Evolutionary conservation across 2,329 filamentous ascomycete genomes (phyloP).

Genomic region (Calonectria hawksworthii): DNA sequence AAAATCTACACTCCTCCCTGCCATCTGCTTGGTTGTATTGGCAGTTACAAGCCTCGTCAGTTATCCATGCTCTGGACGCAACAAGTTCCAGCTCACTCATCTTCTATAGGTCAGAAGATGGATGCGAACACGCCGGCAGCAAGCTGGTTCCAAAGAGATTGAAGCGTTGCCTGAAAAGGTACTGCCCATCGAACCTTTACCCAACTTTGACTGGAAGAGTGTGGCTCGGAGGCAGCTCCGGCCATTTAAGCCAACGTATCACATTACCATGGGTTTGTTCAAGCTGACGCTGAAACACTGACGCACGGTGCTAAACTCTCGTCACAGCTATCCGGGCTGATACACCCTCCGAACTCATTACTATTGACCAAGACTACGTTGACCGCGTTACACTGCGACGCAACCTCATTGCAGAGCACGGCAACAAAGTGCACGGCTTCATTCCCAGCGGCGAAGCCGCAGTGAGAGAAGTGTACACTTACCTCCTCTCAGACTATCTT

Average conservation of each 20-base stretch:
- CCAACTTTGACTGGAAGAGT: conserved; percentile 56
- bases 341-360: conserved; percentile 64
- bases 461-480: conserved; percentile 64
- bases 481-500: conserved; percentile 62
- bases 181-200: conserved; percentile 40
- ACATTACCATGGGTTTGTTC: conserved; percentile 67
- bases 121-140: conserved; percentile 33
- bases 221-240: conserved; percentile 56
- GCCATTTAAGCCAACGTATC: conserved; percentile 66
- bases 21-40: conserved; percentile 23
- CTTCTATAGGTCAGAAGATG: conserved; percentile 32
- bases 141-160: neutral
- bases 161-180: conserved; percentile 14
- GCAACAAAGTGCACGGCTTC: conserved; percentile 58
- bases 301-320: neutral
- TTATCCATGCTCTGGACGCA: neutral
- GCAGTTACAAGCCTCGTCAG: conserved; percentile 28
- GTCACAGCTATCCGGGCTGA: conserved; percentile 58
- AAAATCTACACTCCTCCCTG: conserved; percentile 26
- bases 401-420: conserved; percentile 55
- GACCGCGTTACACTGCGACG: conserved; percentile 58
- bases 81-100: neutral
- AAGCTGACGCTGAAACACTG: neutral
- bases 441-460: conserved; percentile 55
- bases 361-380: conserved; percentile 66